These are phyloP conservation scores for Chlorella vulgaris DNA, from an alignment of 139 green algal genomes.

Conservation along the genomic window DNA sequence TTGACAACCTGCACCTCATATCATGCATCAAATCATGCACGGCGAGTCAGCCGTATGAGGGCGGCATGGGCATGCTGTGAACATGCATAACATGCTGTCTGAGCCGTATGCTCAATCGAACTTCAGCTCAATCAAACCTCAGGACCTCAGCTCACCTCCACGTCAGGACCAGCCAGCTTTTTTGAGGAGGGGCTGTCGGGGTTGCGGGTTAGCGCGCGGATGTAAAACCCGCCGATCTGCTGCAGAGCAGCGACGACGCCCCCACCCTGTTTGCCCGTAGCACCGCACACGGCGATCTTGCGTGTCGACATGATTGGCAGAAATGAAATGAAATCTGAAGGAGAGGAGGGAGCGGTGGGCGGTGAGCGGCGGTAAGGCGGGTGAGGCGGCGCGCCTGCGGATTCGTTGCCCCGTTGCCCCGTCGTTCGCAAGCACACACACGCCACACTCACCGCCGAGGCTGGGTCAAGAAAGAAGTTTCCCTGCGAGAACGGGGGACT, in stretches of 20 bases:
- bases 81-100: neutral
- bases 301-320: too few species aligned
- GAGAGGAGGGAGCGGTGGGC: too few species aligned
- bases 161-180: neutral
- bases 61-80: neutral
- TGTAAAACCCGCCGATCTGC: neutral
- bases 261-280: slow-evolving; percentile 30
- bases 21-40: neutral
- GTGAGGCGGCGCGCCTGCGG: too few species aligned
- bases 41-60: neutral
- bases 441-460: too few species aligned
- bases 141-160: neutral
- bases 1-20: slow-evolving; percentile 16
- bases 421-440: too few species aligned
- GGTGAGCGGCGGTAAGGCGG: too few species aligned
- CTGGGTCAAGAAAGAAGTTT: too few species aligned
- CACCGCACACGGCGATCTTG: slow-evolving; percentile 17
- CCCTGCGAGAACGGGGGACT: too few species aligned
- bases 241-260: slow-evolving; percentile 14
- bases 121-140: neutral
- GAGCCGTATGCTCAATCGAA: too few species aligned
- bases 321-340: too few species aligned
- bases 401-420: too few species aligned
- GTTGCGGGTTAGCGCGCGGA: slow-evolving; percentile 21
- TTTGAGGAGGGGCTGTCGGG: neutral